Conservation (phyloP, 2,329 filamentous ascomycete species). For the Phyllosticta citrichinensis region DNA sequence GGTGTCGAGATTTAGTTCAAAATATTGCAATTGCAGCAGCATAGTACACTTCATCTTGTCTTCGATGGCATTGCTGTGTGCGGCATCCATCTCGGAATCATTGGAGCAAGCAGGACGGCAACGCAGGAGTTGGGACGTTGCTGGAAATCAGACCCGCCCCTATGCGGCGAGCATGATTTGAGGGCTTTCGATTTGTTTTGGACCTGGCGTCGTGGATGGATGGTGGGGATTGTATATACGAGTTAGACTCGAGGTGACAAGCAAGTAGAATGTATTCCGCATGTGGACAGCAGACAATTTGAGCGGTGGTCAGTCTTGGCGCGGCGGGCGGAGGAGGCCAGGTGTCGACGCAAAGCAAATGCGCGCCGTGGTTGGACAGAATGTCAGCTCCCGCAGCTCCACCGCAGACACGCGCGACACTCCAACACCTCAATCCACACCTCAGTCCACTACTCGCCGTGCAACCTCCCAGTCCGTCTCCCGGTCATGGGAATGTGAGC, state of each 20-base stretch:
- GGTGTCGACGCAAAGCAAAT: not conserved
- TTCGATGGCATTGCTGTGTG: not conserved
- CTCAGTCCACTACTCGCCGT: not conserved
- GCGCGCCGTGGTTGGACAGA: not conserved
- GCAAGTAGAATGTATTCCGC: not conserved
- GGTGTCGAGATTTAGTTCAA: not conserved
- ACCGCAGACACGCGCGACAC: not conserved
- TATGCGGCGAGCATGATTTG: not conserved
- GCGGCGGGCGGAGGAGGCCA: not conserved
- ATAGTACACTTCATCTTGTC: not conserved
- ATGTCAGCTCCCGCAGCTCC: not conserved
- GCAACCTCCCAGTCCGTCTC: not conserved
- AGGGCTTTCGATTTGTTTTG: not conserved
- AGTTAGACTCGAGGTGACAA: not conserved
- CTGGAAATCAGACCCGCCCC: not conserved
- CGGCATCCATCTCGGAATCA: not conserved
- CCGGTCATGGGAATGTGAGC: slow-evolving; percentile 4
- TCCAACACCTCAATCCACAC: no score
- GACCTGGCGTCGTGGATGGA: not conserved
- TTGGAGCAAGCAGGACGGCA: not conserved
- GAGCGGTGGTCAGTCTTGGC: not conserved
- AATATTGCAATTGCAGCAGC: not conserved
- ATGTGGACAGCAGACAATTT: not conserved
- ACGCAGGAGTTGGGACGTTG: not conserved
- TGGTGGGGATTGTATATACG: not conserved